Evolutionary conservation across 441 rosid genomes (phyloP).

Genomic region (Gossypium lobatum): DNA sequence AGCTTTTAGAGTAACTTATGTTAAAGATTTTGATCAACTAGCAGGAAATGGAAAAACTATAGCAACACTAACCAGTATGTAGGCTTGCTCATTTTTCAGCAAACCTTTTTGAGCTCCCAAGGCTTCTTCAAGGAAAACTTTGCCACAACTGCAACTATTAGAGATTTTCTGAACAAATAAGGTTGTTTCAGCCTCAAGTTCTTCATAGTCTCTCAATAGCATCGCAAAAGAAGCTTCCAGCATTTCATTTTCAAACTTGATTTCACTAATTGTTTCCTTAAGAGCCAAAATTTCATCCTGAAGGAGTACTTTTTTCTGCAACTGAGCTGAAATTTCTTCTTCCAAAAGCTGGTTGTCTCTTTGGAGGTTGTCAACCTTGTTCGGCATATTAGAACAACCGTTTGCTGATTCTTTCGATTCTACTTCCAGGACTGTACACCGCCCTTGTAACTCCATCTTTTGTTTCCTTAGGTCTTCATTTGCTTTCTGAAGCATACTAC

Average conservation of each 20-base stretch:
- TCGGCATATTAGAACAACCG: slow-evolving; percentile 28
- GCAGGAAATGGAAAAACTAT: neutral
- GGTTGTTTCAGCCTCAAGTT: slow-evolving; percentile 33
- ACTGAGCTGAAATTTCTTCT: slow-evolving; percentile 44
- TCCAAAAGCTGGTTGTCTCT: slow-evolving; percentile 37
- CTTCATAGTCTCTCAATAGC: slow-evolving; percentile 38
- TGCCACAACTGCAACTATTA: slow-evolving; percentile 33
- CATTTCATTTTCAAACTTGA: slow-evolving; percentile 43
- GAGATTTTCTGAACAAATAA: slow-evolving; percentile 31
- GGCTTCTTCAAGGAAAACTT: slow-evolving; percentile 47
- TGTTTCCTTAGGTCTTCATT: slow-evolving; percentile 41
- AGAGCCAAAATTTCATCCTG: slow-evolving; percentile 40
- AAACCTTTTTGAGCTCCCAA: slow-evolving; percentile 39
- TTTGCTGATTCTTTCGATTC: slow-evolving; percentile 39
- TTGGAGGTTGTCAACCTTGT: slow-evolving; percentile 39
- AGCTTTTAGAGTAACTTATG: neutral
- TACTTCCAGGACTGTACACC: slow-evolving; percentile 35
- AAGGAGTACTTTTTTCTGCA: slow-evolving; percentile 36
- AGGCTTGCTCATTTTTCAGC: slow-evolving; percentile 31
- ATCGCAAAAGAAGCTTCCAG: slow-evolving; percentile 39
- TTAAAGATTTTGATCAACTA: slow-evolving; percentile 2
- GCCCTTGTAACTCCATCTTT: slow-evolving; percentile 40
- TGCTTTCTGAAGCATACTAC: slow-evolving; percentile 41
- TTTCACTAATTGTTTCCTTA: slow-evolving; percentile 33
- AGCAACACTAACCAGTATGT: slow-evolving; percentile 17